phyloP scores from a whole-genome alignment of 2,329 filamentous ascomycete genomes.

The Cercospora zeina region DNA sequence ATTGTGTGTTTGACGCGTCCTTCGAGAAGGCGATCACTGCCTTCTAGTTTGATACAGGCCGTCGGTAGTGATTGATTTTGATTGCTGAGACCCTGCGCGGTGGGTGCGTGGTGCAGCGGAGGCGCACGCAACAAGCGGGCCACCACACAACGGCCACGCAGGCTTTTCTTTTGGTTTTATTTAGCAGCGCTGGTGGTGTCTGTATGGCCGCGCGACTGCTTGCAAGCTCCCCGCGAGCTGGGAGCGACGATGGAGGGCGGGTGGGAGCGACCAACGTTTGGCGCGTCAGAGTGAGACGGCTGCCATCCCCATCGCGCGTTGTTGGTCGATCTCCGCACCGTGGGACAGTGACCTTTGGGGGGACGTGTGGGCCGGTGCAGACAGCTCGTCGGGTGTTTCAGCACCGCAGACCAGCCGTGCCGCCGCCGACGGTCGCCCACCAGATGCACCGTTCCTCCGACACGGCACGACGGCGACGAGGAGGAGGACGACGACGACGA shows the following conservation, averaged over 20 bases:
- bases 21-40: conserved; percentile 17
- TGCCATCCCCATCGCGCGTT: background rate
- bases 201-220: conserved; percentile 10
- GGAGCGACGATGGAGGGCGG: background rate
- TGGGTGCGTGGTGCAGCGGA: background rate
- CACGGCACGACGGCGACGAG: conserved; percentile 10
- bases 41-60: conserved; percentile 15
- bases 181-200: background rate
- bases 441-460: background rate
- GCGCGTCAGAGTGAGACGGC: conserved; percentile 27
- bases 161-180: background rate
- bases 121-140: background rate
- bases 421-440: conserved; percentile 9
- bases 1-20: conserved; percentile 13
- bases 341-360: conserved; percentile 10
- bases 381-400: conserved; percentile 27
- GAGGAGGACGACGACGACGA: conserved; percentile 27
- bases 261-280: background rate
- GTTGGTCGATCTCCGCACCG: conserved; percentile 11
- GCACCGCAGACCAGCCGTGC: conserved; percentile 17
- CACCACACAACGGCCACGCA: background rate
- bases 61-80: conserved; percentile 9
- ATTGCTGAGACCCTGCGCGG: conserved; percentile 6
- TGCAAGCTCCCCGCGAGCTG: background rate
- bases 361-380: conserved; percentile 10